Conservation (phyloP, 2,329 filamentous ascomycete genomes). For the Ceratocystiopsis sp. region DNA sequence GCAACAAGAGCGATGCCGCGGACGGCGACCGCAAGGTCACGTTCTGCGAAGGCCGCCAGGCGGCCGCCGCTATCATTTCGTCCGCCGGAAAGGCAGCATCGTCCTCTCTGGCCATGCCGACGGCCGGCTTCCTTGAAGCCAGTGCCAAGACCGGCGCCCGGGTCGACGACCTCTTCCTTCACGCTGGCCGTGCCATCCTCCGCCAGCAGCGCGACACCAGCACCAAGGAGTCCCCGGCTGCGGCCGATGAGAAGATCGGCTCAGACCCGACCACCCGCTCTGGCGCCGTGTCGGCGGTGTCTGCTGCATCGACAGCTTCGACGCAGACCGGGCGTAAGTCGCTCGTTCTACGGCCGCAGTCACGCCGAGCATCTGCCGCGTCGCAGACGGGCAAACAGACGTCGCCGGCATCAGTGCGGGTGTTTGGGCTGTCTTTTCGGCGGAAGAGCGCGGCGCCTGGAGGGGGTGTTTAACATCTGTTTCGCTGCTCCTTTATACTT, state of each 20-base stretch:
- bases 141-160: conserved; percentile 17
- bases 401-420: background rate
- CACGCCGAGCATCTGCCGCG: no score
- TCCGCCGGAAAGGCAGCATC: conserved; percentile 4
- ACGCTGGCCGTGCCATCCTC: conserved; percentile 19
- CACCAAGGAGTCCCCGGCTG: no score
- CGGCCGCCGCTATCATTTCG: conserved; percentile 8
- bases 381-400: no score
- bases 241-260: no score
- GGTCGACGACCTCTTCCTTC: conserved; percentile 17
- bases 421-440: background rate
- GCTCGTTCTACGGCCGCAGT: no score
- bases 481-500: no score
- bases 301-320: background rate
- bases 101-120: conserved; percentile 1
- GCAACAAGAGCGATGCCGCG: conserved; percentile 19
- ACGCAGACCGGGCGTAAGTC: no score
- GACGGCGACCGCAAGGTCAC: conserved; percentile 15
- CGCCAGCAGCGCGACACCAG: conserved; percentile 8
- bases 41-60: conserved; percentile 16
- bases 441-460: background rate
- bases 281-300: no score
- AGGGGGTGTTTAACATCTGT: no score
- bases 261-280: no score
- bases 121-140: conserved; percentile 15